A percentile compares a stretch with the other conserved stretches of the same genome.
Conservation (phyloP, 2,329 filamentous ascomycete genomes). For the Cercospora nicotianae region DNA sequence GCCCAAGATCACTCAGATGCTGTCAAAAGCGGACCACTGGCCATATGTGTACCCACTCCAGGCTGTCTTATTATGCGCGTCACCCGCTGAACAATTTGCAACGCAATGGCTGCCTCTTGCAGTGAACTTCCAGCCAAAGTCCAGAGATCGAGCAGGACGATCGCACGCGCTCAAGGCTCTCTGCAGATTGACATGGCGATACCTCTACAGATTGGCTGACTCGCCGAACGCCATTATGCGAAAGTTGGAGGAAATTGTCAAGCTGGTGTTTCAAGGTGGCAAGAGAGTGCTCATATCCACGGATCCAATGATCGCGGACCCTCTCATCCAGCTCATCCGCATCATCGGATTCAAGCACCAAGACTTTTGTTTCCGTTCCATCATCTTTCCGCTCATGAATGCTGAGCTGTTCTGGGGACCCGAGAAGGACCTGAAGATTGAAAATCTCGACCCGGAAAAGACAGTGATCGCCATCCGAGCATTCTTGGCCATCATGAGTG, state of each 20-base stretch:
- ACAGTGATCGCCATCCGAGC: constrained; percentile 97
- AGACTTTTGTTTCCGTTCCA: constrained; percentile 85
- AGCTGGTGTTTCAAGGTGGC: constrained; percentile 75
- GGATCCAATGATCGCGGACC: constrained; percentile 80
- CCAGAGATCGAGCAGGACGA: constrained; percentile 79
- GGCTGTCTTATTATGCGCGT: constrained; percentile 82
- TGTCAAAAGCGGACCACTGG: constrained; percentile 93
- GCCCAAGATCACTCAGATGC: constrained; percentile 76
- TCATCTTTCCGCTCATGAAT: constrained; percentile 95
- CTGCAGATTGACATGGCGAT: constrained; percentile 89
- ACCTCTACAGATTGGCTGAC: constrained; percentile 78
- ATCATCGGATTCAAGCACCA: constrained; percentile 93
- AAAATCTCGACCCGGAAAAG: constrained; percentile 90
- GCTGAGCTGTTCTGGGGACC: constrained; percentile 72
- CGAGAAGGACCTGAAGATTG: constrained; percentile 74
- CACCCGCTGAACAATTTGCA: constrained; percentile 77
- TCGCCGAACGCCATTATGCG: constrained; percentile 64
- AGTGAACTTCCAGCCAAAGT: constrained; percentile 71
- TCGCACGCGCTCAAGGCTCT: constrained; percentile 84
- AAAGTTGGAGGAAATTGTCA: constrained; percentile 87
- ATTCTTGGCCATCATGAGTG: constrained; percentile 88
- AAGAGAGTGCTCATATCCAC: constrained; percentile 80
- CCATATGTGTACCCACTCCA: constrained; percentile 82
- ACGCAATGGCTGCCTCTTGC: constrained; percentile 85
- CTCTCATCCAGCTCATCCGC: constrained; percentile 87